Percentiles rank a stretch among this genome's conserved stretches.
These are phyloP conservation scores for Sphaceloma murrayae DNA, from an alignment of 2,329 filamentous ascomycete species.

Conservation along the genomic window DNA sequence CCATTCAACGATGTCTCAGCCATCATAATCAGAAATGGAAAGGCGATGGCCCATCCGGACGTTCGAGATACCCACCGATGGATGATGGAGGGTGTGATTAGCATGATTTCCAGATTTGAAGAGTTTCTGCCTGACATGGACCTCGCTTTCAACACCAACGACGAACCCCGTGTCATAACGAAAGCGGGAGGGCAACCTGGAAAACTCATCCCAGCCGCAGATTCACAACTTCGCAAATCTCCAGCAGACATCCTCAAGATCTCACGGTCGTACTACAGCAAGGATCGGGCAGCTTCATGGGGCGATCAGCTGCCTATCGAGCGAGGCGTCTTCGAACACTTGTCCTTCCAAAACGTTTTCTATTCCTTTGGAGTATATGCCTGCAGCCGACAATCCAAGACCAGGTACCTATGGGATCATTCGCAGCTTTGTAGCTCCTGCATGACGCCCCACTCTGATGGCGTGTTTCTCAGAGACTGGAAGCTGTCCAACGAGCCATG, in stretches of 20 bases:
- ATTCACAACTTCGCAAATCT: neutral
- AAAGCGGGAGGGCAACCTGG: conserved; percentile 17
- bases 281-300: conserved; percentile 33
- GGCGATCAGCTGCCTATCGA: conserved; percentile 24
- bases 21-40: conserved; percentile 46
- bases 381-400: conserved; percentile 56
- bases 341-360: conserved; percentile 33
- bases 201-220: too few relatives aligned
- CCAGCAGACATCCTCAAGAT: neutral
- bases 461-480: conserved; percentile 60
- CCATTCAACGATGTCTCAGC: conserved; percentile 48
- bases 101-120: conserved; percentile 47
- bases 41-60: conserved; percentile 40
- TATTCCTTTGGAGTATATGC: conserved; percentile 38
- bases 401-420: conserved; percentile 53
- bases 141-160: conserved; percentile 53
- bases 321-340: conserved; percentile 25
- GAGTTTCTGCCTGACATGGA: conserved; percentile 54
- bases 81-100: conserved; percentile 47
- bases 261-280: conserved; percentile 27
- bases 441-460: conserved; percentile 53
- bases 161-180: conserved; percentile 43
- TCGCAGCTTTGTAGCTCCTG: conserved; percentile 57
- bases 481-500: conserved; percentile 57
- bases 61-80: conserved; percentile 48